A percentile compares a stretch with the other conserved stretches of the same genome.
Evolutionary conservation across 1,284 basidiomycete genomes (phyloP).

Genomic region (Paramarasmius palmivorus): DNA sequence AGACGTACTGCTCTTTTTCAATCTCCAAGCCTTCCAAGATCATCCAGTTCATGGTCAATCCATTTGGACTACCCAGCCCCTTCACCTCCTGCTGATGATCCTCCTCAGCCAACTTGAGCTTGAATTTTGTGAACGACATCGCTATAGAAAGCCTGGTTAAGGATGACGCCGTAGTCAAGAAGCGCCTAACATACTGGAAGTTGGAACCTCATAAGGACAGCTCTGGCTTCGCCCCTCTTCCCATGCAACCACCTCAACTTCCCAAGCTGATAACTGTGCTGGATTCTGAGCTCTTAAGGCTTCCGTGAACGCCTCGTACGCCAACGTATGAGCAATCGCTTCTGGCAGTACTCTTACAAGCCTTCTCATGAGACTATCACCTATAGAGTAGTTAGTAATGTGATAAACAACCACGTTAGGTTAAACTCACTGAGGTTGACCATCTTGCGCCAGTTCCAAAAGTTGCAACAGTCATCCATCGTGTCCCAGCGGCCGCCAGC

Average conservation of each 20-base stretch:
- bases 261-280: too few relatives aligned
- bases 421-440: slow-evolving; percentile 20
- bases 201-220: too few relatives aligned
- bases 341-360: neutral
- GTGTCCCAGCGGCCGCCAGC: slow-evolving; percentile 28
- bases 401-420: neutral
- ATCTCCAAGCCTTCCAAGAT: slow-evolving; percentile 5
- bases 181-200: too few relatives aligned
- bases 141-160: neutral
- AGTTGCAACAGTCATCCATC: slow-evolving; percentile 29
- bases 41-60: too few relatives aligned
- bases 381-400: neutral
- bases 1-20: slow-evolving; percentile 11
- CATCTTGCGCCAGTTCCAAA: slow-evolving; percentile 27
- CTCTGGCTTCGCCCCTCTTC: too few relatives aligned
- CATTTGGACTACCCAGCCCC: too few relatives aligned
- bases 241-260: too few relatives aligned
- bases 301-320: neutral
- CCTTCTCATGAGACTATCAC: neutral
- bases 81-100: neutral
- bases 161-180: too few relatives aligned
- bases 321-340: neutral
- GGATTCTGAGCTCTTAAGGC: neutral
- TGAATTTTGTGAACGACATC: neutral
- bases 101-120: neutral